These are phyloP conservation scores for Russula dissimulans DNA, from an alignment of 768 basidiomycete species.

Conservation along the genomic window DNA sequence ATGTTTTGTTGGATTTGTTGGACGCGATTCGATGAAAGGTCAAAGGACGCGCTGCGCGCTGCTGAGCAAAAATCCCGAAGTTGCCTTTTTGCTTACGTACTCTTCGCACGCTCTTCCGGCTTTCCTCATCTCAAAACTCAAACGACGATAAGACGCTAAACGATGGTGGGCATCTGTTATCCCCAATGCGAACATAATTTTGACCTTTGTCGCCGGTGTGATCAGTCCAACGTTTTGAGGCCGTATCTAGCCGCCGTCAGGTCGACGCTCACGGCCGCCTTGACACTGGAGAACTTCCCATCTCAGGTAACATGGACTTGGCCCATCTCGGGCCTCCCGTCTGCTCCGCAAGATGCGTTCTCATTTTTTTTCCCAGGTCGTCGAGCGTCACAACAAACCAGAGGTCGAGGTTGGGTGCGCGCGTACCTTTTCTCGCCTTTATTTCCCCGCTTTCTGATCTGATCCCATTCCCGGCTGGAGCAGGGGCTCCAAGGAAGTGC, in stretches of 20 bases:
- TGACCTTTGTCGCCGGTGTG: background rate
- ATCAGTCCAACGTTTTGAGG: constrained; percentile 86
- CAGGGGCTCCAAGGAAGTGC: constrained; percentile 88
- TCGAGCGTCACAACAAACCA: constrained; percentile 95
- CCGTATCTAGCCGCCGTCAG: constrained; percentile 95
- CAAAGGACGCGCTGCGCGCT: too few species aligned
- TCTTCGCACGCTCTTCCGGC: constrained; percentile 30
- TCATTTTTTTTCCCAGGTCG: constrained; percentile 47
- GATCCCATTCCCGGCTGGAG: too few species aligned
- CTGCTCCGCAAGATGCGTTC: constrained; percentile 17
- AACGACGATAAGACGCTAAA: background rate
- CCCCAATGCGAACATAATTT: background rate
- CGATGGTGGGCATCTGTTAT: constrained; percentile 13
- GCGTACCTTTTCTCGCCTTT: background rate
- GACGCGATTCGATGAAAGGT: too few species aligned
- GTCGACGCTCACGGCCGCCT: constrained; percentile 92
- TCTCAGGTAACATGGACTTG: constrained; percentile 59
- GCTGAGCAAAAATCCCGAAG: too few species aligned
- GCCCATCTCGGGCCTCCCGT: background rate
- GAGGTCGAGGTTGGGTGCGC: constrained; percentile 81
- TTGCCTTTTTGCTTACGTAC: constrained; percentile 26
- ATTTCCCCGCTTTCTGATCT: background rate
- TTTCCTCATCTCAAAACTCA: background rate
- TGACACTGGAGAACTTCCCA: constrained; percentile 95
- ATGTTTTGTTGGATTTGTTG: background rate